Evolutionary conservation across 1,284 basidiomycete genomes (phyloP), one percentile per base, ranked within the genome.

Genomic region (Cutaneotrichosporon mucoides): DNA sequence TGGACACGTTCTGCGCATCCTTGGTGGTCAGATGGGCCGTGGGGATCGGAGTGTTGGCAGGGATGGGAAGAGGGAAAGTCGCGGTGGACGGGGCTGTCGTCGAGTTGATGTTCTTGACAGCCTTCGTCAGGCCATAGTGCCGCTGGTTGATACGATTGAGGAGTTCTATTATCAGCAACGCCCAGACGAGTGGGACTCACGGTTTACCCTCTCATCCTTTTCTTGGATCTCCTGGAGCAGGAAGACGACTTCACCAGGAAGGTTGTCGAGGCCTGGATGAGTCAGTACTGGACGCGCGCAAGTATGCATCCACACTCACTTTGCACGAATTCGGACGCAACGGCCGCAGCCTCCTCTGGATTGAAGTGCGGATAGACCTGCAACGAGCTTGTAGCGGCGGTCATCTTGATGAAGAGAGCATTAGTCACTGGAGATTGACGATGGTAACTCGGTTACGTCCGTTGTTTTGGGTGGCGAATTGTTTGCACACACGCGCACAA

Each of bases 181-280:
- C 9, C n/a, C n/a, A 37, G 10, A 38, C 13, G 11, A n/a, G 8
- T 12, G 24, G 11, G 3, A 64, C 73, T 54, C 46, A 77, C 76
- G 68, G 50, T 68, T 70, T 35, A 77, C 74, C 42, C 73, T 56
- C 34, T 67, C 60, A 55, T 80, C 79, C 65, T 80, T 82, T 60
- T 82, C 83, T 55, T 67, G 66, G 55, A 90, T 89, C 75, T 90
- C 88, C 52, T 85, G 82, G 10, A 89, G 79, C 8, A 90, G 78
- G 70, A 86, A 85, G 38, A 84, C 83, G 6, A 89, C 84, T 73
- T 90, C 88, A 56, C 82, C 83, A 0, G 87, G 86, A 46, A 90
- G 79, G 70, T 89, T 90, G 65, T 90, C 88, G 36, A 90, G 80
- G 66, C 84, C 88, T 88, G 38, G 38, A 12, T 71, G 37, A 4